Evolutionary conservation across 2,329 filamentous ascomycete genomes (phyloP).

Genomic region (Lecanoromycetidae sp.): DNA sequence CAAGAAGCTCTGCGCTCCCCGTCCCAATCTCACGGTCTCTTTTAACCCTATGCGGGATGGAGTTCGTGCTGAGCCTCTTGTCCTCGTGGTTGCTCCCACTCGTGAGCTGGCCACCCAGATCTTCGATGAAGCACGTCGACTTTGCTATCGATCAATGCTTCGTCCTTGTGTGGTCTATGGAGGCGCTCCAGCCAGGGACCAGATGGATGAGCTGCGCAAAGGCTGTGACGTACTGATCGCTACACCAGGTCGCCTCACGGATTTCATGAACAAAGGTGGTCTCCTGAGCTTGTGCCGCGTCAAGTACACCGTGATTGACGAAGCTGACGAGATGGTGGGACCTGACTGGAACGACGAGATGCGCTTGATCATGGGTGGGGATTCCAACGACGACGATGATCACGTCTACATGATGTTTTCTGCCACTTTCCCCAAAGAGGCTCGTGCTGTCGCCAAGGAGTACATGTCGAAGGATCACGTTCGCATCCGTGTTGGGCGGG

Average conservation of each 20-base stretch:
- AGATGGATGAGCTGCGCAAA: slow-evolving; percentile 60
- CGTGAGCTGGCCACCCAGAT: slow-evolving; percentile 89
- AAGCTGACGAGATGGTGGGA: slow-evolving; percentile 85
- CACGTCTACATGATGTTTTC: slow-evolving; percentile 74
- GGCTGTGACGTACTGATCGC: slow-evolving; percentile 85
- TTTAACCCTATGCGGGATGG: slow-evolving; percentile 39
- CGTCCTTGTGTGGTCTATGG: slow-evolving; percentile 85
- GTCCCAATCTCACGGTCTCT: slow-evolving; percentile 50
- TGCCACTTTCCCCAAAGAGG: slow-evolving; percentile 76
- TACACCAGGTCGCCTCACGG: slow-evolving; percentile 72
- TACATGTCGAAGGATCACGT: slow-evolving; percentile 64
- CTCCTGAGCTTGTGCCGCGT: slow-evolving; percentile 63
- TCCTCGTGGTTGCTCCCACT: slow-evolving; percentile 73
- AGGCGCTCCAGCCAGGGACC: slow-evolving; percentile 58
- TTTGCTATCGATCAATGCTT: slow-evolving; percentile 91
- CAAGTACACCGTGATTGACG: slow-evolving; percentile 70
- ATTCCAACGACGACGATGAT: slow-evolving; percentile 65
- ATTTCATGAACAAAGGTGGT: slow-evolving; percentile 64
- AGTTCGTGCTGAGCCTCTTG: slow-evolving; percentile 71
- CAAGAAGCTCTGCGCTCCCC: slow-evolving; percentile 68
- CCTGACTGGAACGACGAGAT: slow-evolving; percentile 68
- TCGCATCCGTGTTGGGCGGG: slow-evolving; percentile 74
- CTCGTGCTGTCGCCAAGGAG: slow-evolving; percentile 63
- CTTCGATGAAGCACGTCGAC: slow-evolving; percentile 82
- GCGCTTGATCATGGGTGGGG: slow-evolving; percentile 59